Base-by-base conservation (phyloP, 176 grass and related monocot species). In the Cenchrus americanus region DNA sequence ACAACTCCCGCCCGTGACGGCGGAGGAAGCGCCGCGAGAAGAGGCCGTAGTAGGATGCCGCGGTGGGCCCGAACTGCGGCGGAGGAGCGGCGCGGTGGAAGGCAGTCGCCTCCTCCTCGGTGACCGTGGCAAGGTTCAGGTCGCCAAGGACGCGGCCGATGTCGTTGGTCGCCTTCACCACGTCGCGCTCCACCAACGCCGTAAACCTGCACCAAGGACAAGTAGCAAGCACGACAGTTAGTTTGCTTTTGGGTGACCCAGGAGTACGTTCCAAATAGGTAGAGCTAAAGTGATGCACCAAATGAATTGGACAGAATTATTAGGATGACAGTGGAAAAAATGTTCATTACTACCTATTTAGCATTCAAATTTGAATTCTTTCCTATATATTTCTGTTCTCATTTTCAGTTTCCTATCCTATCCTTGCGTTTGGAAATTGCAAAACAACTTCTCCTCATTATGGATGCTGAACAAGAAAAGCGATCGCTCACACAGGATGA, bases 111-210 rank as follows among this genome's bases (percentile, higher is more conserved):
- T 87, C 92, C 4, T 85, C 88, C 14, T 70, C 75, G 53, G 11
- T 76, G 65, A 81, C 53, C 2, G 8, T 63, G 69, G 7, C 15
- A 3, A 84, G 76, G 77, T 85, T 60, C 3, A 85, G 69, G 17
- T 89, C 76, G 17, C 24, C 11, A 6, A 90, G 78, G 24, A 90
- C 65, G 41, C 78, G 78, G 78, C 88, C 72, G 14, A 90, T 93
- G 91, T 93, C 91, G 49, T 72, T 81, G 49, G 86, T 86, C 10
- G 94, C 94, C 83, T 91, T 97, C 44, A 83, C 40, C 77, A 91
- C 86, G 32, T 93, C 84, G 30, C 64, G 80, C 85, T 96, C 81
- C 8, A 93, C 86, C 61, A 97, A 84, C 21, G 86, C 91, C 21
- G 94, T 93, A 66, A 80, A 96, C 77, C 91, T 96, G 71, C 80